Evolutionary conservation across 2,329 filamentous ascomycete genomes (phyloP).

Genomic region (Lachnellula cervina): DNA sequence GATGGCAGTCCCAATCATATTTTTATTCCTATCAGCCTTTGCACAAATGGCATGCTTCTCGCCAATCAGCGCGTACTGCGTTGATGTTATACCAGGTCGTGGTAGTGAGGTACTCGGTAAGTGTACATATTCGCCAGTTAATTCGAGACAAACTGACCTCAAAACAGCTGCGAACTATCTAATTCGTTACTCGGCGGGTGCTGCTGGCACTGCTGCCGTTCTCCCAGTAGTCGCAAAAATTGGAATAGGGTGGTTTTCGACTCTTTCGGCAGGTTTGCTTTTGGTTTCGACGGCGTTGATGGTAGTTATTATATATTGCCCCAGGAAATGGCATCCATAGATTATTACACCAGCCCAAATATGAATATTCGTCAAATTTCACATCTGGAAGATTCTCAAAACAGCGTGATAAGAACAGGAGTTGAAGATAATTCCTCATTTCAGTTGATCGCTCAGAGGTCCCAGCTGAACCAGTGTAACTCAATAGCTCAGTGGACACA

Average conservation of each 20-base stretch:
- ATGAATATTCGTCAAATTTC: too few relatives aligned
- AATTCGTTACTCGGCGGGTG: background rate
- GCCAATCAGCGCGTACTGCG: background rate
- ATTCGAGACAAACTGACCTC: background rate
- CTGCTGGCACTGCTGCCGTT: background rate
- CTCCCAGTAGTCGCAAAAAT: background rate
- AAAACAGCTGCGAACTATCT: background rate
- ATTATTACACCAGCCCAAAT: background rate
- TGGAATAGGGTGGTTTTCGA: background rate
- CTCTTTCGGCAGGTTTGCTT: background rate
- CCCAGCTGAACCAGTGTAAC: too few relatives aligned
- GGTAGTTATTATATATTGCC: background rate
- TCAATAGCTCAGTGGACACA: too few relatives aligned
- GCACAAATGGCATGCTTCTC: background rate
- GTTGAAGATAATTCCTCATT: too few relatives aligned
- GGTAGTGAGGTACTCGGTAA: background rate
- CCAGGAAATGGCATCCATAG: background rate
- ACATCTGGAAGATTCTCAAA: too few relatives aligned
- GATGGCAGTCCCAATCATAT: constrained; percentile 34
- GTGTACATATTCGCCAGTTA: background rate
- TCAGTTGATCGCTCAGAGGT: too few relatives aligned
- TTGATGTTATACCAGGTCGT: background rate
- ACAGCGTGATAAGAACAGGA: too few relatives aligned
- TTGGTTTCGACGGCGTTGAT: background rate
- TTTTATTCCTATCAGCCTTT: background rate